Evolutionary conservation across 169 alveolate genomes (phyloP).

Genomic region (Babesia microti): DNA sequence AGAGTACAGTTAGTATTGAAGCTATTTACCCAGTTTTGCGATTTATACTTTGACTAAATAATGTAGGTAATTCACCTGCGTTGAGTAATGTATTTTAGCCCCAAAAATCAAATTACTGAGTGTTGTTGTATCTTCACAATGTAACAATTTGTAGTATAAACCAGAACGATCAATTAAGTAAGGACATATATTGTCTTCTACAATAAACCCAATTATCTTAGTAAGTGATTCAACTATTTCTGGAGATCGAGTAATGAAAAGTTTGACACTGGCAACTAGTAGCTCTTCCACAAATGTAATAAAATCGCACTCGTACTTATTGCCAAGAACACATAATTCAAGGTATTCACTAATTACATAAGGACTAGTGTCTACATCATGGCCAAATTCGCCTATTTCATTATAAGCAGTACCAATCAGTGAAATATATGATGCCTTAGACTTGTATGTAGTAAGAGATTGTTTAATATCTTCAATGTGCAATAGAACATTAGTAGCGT

Average conservation of each 20-base stretch:
- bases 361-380: constrained; percentile 60
- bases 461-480: constrained; percentile 24
- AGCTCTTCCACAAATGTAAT: constrained; percentile 60
- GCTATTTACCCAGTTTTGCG: too few relatives aligned
- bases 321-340: too few relatives aligned
- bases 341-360: constrained; percentile 62
- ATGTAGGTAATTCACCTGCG: too few relatives aligned
- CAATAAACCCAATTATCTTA: background rate
- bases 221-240: constrained; percentile 63
- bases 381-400: constrained; percentile 61
- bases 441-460: constrained; percentile 11
- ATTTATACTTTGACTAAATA: too few relatives aligned
- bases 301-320: constrained; percentile 24
- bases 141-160: too few relatives aligned
- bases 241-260: constrained; percentile 87
- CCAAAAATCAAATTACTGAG: too few relatives aligned
- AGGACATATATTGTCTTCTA: constrained; percentile 17
- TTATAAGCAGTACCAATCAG: constrained; percentile 33
- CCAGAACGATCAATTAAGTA: too few relatives aligned
- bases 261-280: constrained; percentile 72
- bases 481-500: too few relatives aligned
- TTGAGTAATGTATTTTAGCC: too few relatives aligned
- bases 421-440: constrained; percentile 20
- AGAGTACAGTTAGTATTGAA: too few relatives aligned
- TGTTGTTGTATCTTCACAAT: too few relatives aligned